Conservation (phyloP, 495 filamentous ascomycete species). For the Penicillium maclennaniae region DNA sequence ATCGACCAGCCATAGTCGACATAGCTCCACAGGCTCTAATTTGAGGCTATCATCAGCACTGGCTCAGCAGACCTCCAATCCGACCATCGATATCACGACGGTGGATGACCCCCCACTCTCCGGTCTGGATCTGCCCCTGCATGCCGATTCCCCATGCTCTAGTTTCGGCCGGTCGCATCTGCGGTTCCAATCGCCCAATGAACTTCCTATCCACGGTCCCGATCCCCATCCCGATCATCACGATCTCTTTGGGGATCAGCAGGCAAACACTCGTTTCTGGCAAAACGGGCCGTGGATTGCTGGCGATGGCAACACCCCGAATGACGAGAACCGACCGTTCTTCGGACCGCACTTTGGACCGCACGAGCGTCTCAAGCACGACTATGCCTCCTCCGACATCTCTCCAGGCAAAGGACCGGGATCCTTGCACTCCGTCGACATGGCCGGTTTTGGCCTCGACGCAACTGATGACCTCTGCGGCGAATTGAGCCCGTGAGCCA, state of each 20-base stretch:
- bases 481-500: constrained; percentile 38
- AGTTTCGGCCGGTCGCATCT: constrained; percentile 48
- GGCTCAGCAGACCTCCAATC: constrained; percentile 45
- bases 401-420: constrained; percentile 44
- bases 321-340: constrained; percentile 46
- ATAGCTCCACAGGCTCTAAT: constrained; percentile 40
- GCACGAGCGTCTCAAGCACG: constrained; percentile 46
- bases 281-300: constrained; percentile 46
- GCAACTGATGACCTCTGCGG: constrained; percentile 35
- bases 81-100: constrained; percentile 47
- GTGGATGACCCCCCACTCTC: constrained; percentile 42
- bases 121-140: constrained; percentile 40
- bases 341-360: constrained; percentile 44
- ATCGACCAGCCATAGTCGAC: constrained; percentile 42
- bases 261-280: constrained; percentile 49
- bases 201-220: constrained; percentile 40
- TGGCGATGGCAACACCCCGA: constrained; percentile 49
- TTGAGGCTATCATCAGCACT: constrained; percentile 41
- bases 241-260: constrained; percentile 47
- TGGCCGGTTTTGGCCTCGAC: constrained; percentile 47
- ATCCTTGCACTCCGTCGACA: constrained; percentile 47
- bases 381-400: constrained; percentile 49
- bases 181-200: constrained; percentile 44
- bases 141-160: constrained; percentile 46
- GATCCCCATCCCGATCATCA: constrained; percentile 44